These are phyloP conservation scores for Linnemannia hyalina DNA, from an alignment of 192 early-diverging fungal species.

Conservation along the genomic window DNA sequence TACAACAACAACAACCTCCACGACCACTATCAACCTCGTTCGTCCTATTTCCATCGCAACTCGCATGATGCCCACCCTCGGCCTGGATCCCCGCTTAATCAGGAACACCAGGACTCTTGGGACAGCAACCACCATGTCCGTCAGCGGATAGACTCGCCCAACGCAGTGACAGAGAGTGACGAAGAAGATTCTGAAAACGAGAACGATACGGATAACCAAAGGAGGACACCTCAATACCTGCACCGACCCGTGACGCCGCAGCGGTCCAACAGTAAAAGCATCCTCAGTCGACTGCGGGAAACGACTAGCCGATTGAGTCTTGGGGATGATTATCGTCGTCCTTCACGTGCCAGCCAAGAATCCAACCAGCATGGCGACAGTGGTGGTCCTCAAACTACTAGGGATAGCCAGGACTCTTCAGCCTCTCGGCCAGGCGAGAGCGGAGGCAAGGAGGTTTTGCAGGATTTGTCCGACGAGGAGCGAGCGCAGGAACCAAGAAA, in stretches of 20 bases:
- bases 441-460: conserved; percentile 37
- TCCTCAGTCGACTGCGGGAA: conserved; percentile 33
- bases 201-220: conserved; percentile 30
- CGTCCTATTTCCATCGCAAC: conserved; percentile 31
- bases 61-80: conserved; percentile 38
- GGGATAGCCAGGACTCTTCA: conserved; percentile 37
- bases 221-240: not conserved
- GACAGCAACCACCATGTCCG: conserved; percentile 14
- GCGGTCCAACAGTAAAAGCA: conserved; percentile 30
- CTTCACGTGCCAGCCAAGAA: conserved; percentile 17
- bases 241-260: conserved; percentile 19
- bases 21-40: conserved; percentile 21
- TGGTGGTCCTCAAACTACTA: not conserved
- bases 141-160: conserved; percentile 23
- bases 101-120: conserved; percentile 48
- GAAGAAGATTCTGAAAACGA: conserved; percentile 9
- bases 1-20: conserved; percentile 14
- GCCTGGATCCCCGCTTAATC: conserved; percentile 41
- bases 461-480: conserved; percentile 40
- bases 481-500: conserved; percentile 33
- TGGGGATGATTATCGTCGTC: conserved; percentile 22
- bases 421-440: conserved; percentile 19
- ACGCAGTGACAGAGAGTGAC: conserved; percentile 8
- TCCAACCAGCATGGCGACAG: conserved; percentile 3
- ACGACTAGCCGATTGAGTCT: conserved; percentile 42